Evolutionary conservation across 306 rosid genomes (phyloP), one percentile per base, ranked within the genome.

Genomic region (Erythrophleum fordii): DNA sequence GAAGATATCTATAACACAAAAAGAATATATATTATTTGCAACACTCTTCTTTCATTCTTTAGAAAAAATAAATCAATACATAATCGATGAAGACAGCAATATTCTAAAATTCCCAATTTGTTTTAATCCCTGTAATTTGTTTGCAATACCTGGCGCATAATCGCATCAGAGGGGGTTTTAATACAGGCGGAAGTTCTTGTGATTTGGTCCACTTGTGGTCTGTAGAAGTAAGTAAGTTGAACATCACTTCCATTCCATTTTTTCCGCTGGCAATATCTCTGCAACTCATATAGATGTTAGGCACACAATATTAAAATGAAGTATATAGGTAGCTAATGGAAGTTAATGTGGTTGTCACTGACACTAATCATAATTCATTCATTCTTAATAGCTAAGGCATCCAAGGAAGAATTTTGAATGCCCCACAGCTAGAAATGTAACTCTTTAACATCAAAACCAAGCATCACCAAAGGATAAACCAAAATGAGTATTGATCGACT

Each of bases 221-320:
- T 68, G 85, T 74, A 77, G 97, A 89, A 77, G 92, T 90, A 77
- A 95, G 88, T 84, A 92, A 87, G 82, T 84, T 90, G 75, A 89
- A 51, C 92, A 92, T 69, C 83, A 89, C 86, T 77, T 91, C 94
- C 97, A 89, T 90, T 78, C 97, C 97, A 31, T 79, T 85, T 79
- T 80, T 83, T 76, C 97, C 99, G 0, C 69, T 59, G 68, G 80
- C 85, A 78, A 87, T 66, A 61, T 89, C 92, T 80, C 97, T 95
- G 92, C 82, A 81, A 68, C 41, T 73, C 80, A 80, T 39, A 74
- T 10, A 5, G 46, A 71, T 35, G 68, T 88, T 77, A 56, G 48
- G 67, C 77, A 58, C 45, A 58, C 11, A 68, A 62, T 31, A 74
- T 34, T 69, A 65, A 74, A 48, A 79, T 37, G 53, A 11, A 25